phyloP scores from a whole-genome alignment of 1,139 yeast species.

The Arxiozyma telluris region DNA sequence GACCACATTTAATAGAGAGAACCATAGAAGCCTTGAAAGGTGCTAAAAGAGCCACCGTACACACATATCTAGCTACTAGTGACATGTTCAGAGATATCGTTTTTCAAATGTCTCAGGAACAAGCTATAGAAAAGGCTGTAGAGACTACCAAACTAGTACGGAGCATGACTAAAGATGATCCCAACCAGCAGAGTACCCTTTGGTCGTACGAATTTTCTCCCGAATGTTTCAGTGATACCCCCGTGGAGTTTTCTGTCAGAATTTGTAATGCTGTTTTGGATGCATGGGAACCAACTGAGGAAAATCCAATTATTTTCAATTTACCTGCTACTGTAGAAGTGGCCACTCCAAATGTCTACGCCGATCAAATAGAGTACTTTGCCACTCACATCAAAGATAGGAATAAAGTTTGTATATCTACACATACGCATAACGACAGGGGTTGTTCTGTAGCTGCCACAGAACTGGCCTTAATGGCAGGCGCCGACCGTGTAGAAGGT shows the following conservation, averaged over 20 bases:
- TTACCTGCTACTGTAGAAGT: slow-evolving; percentile 98
- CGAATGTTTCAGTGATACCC: slow-evolving; percentile 87
- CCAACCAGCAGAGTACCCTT: slow-evolving; percentile 55
- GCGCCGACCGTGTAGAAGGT: slow-evolving; percentile 97
- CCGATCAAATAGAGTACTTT: slow-evolving; percentile 93
- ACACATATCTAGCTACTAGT: slow-evolving; percentile 85
- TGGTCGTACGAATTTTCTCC: slow-evolving; percentile 95
- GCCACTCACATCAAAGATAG: slow-evolving; percentile 69
- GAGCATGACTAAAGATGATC: slow-evolving; percentile 81
- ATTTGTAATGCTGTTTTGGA: slow-evolving; percentile 91
- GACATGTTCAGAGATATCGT: slow-evolving; percentile 88
- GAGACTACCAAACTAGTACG: slow-evolving; percentile 75
- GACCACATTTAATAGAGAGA: slow-evolving; percentile 80
- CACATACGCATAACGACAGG: slow-evolving; percentile 94
- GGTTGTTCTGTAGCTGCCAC: slow-evolving; percentile 98
- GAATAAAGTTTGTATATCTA: slow-evolving; percentile 77
- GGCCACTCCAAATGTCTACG: slow-evolving; percentile 87
- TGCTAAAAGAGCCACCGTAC: slow-evolving; percentile 83
- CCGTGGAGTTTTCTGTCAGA: slow-evolving; percentile 69
- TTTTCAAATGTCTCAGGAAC: slow-evolving; percentile 74
- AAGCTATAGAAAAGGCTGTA: slow-evolving; percentile 72
- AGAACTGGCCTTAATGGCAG: slow-evolving; percentile 87
- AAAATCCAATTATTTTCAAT: slow-evolving; percentile 84
- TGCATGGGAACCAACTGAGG: slow-evolving; percentile 84
- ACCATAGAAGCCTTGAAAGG: slow-evolving; percentile 86